These are phyloP conservation scores for Spergularia bocconei DNA, from an alignment of 148 eudicot species.

Conservation along the genomic window DNA sequence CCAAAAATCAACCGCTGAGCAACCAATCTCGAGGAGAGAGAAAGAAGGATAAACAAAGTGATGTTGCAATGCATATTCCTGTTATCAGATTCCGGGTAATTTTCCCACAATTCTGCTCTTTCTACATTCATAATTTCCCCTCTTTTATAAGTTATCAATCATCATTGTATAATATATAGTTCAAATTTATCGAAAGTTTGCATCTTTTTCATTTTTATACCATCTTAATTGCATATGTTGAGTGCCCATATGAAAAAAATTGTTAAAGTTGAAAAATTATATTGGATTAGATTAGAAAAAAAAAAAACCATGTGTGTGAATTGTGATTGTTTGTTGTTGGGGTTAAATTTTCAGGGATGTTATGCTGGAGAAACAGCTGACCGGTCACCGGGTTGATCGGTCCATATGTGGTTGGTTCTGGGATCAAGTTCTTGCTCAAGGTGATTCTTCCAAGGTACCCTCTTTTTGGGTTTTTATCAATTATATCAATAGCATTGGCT, in stretches of 20 bases:
- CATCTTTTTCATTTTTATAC: neutral
- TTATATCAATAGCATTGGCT: neutral
- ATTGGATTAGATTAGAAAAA: neutral
- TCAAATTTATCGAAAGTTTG: neutral
- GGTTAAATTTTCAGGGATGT: conserved; percentile 56
- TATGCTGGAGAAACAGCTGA: conserved; percentile 81
- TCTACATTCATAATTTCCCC: neutral
- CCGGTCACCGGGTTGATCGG: conserved; percentile 80
- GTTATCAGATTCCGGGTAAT: conserved; percentile 64
- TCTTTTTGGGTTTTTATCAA: neutral
- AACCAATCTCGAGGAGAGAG: neutral
- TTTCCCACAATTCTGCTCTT: neutral
- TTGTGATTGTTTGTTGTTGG: neutral
- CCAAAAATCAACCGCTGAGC: too few relatives aligned
- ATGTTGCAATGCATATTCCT: conserved; percentile 69
- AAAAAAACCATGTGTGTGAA: neutral
- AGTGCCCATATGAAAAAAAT: neutral
- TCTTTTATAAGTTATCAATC: too few relatives aligned
- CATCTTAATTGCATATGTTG: neutral
- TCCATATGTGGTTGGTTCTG: conserved; percentile 90
- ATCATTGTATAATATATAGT: too few relatives aligned
- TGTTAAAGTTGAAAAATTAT: neutral
- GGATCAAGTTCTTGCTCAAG: conserved; percentile 68
- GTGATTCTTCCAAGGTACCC: conserved; percentile 74
- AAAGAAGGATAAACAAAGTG: neutral